phyloP scores from a whole-genome alignment of 192 early-diverging fungal species.

The Kickxella alabastrina region DNA sequence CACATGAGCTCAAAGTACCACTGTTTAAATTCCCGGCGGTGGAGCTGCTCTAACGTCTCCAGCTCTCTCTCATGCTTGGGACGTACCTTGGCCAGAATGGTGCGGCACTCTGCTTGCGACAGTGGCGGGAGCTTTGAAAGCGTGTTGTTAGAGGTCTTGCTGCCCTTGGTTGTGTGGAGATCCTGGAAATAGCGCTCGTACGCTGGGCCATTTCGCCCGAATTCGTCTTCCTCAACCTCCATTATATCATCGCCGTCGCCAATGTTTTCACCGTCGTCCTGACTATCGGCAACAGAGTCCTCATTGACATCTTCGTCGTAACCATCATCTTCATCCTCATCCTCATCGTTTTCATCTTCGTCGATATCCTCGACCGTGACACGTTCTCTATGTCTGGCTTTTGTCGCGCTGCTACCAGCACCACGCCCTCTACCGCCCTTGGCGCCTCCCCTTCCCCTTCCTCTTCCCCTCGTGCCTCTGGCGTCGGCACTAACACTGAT shows the following conservation, averaged over 20 bases:
- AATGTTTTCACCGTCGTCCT: conserved; percentile 2
- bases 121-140: conserved; percentile 75
- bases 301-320: background rate
- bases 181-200: conserved; percentile 81
- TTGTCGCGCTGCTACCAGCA: background rate
- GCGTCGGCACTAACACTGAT: conserved; percentile 6
- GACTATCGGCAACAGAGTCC: background rate
- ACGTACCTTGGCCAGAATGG: conserved; percentile 53
- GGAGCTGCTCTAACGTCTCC: conserved; percentile 50
- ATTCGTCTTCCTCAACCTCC: conserved; percentile 7
- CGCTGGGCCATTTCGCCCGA: conserved; percentile 32
- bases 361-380: conserved; percentile 5
- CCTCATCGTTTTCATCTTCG: conserved; percentile 14
- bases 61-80: conserved; percentile 62
- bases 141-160: conserved; percentile 82
- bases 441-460: conserved; percentile 21
- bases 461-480: conserved; percentile 11
- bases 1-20: conserved; percentile 82
- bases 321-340: conserved; percentile 1
- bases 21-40: conserved; percentile 70
- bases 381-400: too few species aligned
- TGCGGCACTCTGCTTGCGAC: conserved; percentile 63
- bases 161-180: conserved; percentile 48
- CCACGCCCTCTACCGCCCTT: conserved; percentile 3
- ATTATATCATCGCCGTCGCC: background rate